Evolutionary conservation across 805 yeast species (phyloP).

Genomic region (Maudiozyma saulgeensis): DNA sequence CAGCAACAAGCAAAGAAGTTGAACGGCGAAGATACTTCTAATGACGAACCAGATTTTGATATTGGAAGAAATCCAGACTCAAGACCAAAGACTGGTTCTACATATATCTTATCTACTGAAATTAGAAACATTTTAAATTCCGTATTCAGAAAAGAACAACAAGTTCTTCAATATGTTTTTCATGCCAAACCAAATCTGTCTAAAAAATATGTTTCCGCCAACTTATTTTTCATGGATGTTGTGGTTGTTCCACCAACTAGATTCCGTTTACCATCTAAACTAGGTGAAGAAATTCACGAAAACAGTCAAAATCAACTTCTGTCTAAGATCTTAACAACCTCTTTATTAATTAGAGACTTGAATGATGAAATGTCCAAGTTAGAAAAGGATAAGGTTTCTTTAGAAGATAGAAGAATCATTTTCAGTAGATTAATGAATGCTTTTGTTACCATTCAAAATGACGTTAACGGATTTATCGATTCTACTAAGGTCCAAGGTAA

Average conservation of each 20-base stretch:
- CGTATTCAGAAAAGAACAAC: slow-evolving; percentile 67
- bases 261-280: slow-evolving; percentile 90
- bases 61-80: slow-evolving; percentile 38
- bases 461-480: slow-evolving; percentile 89
- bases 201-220: slow-evolving; percentile 46
- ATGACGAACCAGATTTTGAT: slow-evolving; percentile 22
- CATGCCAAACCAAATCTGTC: slow-evolving; percentile 61
- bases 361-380: slow-evolving; percentile 68
- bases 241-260: slow-evolving; percentile 93
- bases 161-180: slow-evolving; percentile 61
- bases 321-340: slow-evolving; percentile 68
- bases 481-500: slow-evolving; percentile 77
- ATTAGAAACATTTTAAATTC: slow-evolving; percentile 67
- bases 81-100: slow-evolving; percentile 61
- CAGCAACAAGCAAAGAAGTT: slow-evolving; percentile 24
- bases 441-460: slow-evolving; percentile 89
- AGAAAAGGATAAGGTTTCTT: slow-evolving; percentile 49
- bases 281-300: slow-evolving; percentile 95
- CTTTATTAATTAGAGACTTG: slow-evolving; percentile 75
- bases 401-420: slow-evolving; percentile 63
- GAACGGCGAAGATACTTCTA: slow-evolving; percentile 18
- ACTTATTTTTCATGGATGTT: slow-evolving; percentile 81
- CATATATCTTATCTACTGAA: slow-evolving; percentile 82
- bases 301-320: slow-evolving; percentile 85
- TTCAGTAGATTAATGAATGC: slow-evolving; percentile 91